Evolutionary conservation across 768 basidiomycete genomes (phyloP), one percentile per base, ranked within the genome.

Genomic region (Mycena venus): DNA sequence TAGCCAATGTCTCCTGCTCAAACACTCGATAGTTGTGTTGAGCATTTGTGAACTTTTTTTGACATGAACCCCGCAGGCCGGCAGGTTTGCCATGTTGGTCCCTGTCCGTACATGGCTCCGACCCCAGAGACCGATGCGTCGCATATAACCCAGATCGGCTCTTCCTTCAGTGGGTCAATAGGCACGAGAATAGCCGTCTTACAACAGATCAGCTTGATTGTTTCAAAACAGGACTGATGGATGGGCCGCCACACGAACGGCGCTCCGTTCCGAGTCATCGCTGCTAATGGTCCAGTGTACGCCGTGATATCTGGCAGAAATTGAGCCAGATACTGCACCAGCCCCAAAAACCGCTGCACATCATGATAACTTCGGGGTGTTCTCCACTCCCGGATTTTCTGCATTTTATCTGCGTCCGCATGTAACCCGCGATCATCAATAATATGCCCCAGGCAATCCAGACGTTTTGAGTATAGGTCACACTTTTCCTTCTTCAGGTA

Each of bases 401-500:
- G 62, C 61, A 88, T 68, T 63, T 85, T 86, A 67, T 84, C 79
- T 0, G 73, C 14, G 36, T 84, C 80, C 0, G 79, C 77, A 40
- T 81, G 79, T 0, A 86, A 56, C 0, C 85, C 83, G 0, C 74
- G 19, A 19, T 82, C 78, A 65, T 83, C 80, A 7, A 86, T 81
- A 0, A 80, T 17, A 63, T 83, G 83, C 0, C 85, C 83, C 0
- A 85, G 79, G 42, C 78, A 82, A 25, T 83, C 77, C 72, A 85
- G 2, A 85, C 78, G n/a, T n/a, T n/a, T n/a, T n/a, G n/a, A n/a
- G n/a, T n/a, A n/a, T n/a, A n/a, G n/a, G n/a, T n/a, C n/a, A 29
- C 80, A 81, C 66, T 87, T 88, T 17, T 75, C 49, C 7, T 60
- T 59, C 51, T 83, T 83, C 0, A 88, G 75, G 67, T 78, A 86